Percentiles rank a stretch among this genome's conserved stretches.
These are phyloP conservation scores for Hypoxylon sp. DNA, from an alignment of 2,329 filamentous ascomycete genomes.

Conservation along the genomic window DNA sequence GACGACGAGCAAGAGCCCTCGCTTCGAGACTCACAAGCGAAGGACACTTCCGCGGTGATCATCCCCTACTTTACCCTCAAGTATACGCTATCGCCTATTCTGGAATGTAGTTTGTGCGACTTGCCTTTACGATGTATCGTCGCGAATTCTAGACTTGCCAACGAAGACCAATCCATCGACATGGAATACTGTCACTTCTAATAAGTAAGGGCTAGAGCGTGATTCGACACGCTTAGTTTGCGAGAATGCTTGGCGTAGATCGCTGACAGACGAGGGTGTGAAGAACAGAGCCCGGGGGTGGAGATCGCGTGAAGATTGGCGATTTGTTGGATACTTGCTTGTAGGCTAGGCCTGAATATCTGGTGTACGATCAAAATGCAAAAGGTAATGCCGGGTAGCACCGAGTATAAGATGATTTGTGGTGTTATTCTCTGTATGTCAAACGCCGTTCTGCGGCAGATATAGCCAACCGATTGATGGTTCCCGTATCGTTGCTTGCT, in stretches of 20 bases:
- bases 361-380: constrained; percentile 37
- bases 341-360: constrained; percentile 7
- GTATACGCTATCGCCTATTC: constrained; percentile 30
- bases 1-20: constrained; percentile 24
- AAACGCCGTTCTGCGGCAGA: constrained; percentile 10
- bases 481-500: constrained; percentile 6
- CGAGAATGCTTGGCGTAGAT: constrained; percentile 44
- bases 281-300: constrained; percentile 35
- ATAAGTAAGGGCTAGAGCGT: constrained; percentile 33
- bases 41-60: constrained; percentile 12
- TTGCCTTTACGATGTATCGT: constrained; percentile 17
- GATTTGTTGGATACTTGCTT: constrained; percentile 12
- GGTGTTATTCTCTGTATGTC: constrained; percentile 16
- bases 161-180: constrained; percentile 25
- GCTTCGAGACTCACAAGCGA: constrained; percentile 30
- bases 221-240: constrained; percentile 39
- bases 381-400: constrained; percentile 8
- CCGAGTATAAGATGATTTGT: constrained; percentile 7
- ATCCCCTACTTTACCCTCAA: constrained; percentile 14
- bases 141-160: constrained; percentile 30
- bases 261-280: constrained; percentile 36
- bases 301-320: constrained; percentile 35
- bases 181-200: constrained; percentile 26
- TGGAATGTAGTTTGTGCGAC: constrained; percentile 37
- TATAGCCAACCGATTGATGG: constrained; percentile 9